Evolutionary conservation across 148 eudicot genomes (phyloP).

Genomic region (Camellia sinensis): DNA sequence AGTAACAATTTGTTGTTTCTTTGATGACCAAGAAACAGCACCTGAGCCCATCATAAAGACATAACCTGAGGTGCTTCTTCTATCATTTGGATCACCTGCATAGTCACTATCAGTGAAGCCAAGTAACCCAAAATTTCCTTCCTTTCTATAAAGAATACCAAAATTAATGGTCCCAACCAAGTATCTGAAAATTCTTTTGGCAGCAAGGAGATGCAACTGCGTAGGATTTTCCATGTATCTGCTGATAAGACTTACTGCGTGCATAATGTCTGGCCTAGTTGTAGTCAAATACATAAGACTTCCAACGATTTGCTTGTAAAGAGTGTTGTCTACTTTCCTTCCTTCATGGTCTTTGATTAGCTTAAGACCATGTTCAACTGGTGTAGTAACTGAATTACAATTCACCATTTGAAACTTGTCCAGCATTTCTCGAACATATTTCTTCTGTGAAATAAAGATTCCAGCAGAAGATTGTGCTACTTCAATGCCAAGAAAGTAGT

Average conservation of each 20-base stretch:
- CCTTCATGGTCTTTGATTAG: background rate
- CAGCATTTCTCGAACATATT: background rate
- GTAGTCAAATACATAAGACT: background rate
- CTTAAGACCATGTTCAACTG: background rate
- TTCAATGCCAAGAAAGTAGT: background rate
- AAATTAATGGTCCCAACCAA: background rate
- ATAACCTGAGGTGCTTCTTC: background rate
- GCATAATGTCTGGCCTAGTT: background rate
- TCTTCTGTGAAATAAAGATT: background rate
- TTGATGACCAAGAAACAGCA: no score
- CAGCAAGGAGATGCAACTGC: background rate
- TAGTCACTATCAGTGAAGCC: background rate
- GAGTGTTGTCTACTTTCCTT: background rate
- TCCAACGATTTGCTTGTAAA: background rate
- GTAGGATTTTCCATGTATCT: background rate
- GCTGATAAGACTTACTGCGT: background rate
- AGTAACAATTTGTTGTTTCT: no score
- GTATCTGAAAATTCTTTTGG: background rate
- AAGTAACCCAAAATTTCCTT: background rate
- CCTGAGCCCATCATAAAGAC: no score
- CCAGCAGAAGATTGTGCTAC: background rate
- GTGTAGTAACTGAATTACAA: background rate
- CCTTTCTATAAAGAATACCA: background rate
- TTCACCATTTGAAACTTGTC: background rate
- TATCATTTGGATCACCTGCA: background rate